Evolutionary conservation across 768 basidiomycete genomes (phyloP).

Genomic region (Sistotremastrum niveocremeum): DNA sequence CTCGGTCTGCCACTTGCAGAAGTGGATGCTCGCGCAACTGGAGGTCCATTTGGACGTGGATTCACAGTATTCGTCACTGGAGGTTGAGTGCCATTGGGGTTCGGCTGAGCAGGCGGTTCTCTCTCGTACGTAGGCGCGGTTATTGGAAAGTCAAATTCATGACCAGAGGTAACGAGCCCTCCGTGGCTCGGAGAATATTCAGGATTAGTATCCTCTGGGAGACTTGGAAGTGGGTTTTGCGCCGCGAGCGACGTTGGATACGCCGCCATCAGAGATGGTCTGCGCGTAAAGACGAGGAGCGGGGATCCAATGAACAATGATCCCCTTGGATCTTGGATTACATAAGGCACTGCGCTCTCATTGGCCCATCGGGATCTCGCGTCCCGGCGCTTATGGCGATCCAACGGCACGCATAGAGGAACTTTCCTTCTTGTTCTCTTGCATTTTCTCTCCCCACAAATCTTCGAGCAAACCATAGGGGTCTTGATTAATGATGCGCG

Average conservation of each 20-base stretch:
- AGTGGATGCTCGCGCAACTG: constrained; percentile 5
- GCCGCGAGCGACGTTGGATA: constrained; percentile 38
- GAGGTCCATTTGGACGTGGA: constrained; percentile 4
- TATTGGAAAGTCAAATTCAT: constrained; percentile 55
- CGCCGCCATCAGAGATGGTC: constrained; percentile 21
- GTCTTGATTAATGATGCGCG: too few relatives aligned
- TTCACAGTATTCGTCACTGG: constrained; percentile 5
- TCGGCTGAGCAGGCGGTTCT: constrained; percentile 13
- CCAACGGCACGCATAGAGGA: neutral
- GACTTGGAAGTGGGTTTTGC: constrained; percentile 27
- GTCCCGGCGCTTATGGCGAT: neutral
- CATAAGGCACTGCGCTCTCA: neutral
- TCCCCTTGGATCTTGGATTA: neutral
- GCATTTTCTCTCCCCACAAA: neutral
- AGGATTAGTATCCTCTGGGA: constrained; percentile 33
- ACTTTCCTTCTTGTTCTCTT: neutral
- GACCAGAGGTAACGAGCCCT: constrained; percentile 35
- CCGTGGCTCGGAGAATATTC: constrained; percentile 38
- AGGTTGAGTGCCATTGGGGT: constrained; percentile 8
- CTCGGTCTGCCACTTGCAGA: constrained; percentile 5
- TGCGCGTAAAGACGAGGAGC: too few relatives aligned
- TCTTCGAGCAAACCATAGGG: too few relatives aligned
- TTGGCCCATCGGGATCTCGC: neutral
- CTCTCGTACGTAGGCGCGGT: constrained; percentile 22
- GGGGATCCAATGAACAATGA: neutral